Base-by-base conservation (phyloP, 768 basidiomycete species). In the Leccinellum albellum region DNA sequence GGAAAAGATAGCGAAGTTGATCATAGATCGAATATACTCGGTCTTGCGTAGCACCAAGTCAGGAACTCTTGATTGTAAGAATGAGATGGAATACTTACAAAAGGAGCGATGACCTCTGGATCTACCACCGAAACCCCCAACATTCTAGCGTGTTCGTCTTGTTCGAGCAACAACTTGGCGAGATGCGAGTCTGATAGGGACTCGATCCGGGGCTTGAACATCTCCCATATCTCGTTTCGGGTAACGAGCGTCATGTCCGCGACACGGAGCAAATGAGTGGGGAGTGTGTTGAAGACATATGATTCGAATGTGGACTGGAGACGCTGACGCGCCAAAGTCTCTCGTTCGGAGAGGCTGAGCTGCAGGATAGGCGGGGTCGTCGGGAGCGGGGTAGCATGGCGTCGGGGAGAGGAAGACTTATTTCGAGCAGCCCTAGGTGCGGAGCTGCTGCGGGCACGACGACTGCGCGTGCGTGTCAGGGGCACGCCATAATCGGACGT, bases 1-100 rank as follows among this genome's bases (percentile, higher is more conserved):
- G n/a, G 68, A 69, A 50, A 69, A 59, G 33, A 66, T 40, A 51
- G 66, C 68, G 7, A 70, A 69, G 48, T 42, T 60, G 51, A 68
- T 54, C 58, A 64, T 59, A 26, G 47, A 8, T 29, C 60, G 58
- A 35, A 69, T 33, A 26, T 61, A 60, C 31, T 60, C 53, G 1
- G 51, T 64, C 66, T 68, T 54, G 10, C 33, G 21, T 1, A 32
- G 28, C n/a, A 44, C 24, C 6, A 51, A 17, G 32, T 68, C 44
- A 66, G 53, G 50, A 50, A 51, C 7, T 3, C 17, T 3, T 6
- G 2, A 4, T 20, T 24, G 32, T 1, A 10, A 12, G 40, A 23
- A 5, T 9, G 8, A 23, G 21, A 33, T 7, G 9, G 17, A 3
- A 3, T 24, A 58, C 66, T 53, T 46, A 68, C 64, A 51, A 69